Percentiles rank a stretch among this genome's conserved stretches.
Evolutionary conservation across 768 basidiomycete species (phyloP).

Genomic region (Candolleomyces eurysporus): DNA sequence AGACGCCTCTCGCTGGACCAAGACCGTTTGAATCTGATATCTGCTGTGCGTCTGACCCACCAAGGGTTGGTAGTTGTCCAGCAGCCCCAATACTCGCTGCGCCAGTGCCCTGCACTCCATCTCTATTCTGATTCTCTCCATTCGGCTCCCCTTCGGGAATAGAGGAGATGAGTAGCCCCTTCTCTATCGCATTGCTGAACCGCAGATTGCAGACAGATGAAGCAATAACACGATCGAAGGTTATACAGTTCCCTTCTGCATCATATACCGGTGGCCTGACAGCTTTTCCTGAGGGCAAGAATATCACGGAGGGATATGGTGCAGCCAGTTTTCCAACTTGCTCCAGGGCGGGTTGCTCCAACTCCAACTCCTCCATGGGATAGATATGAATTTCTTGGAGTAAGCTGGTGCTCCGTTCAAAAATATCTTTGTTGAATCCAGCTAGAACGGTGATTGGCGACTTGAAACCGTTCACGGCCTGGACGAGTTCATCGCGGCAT

Average conservation of each 20-base stretch:
- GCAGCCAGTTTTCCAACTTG: not conserved
- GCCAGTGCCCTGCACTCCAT: no score
- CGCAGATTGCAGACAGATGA: not conserved
- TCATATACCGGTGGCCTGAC: not conserved
- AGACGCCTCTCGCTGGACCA: no score
- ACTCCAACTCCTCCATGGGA: not conserved
- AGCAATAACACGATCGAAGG: not conserved
- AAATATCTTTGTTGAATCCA: not conserved
- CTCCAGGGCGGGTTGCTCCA: not conserved
- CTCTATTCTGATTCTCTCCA: no score
- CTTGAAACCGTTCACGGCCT: not conserved
- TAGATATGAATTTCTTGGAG: not conserved
- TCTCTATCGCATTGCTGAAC: not conserved
- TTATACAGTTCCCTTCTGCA: not conserved
- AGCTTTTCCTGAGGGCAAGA: not conserved
- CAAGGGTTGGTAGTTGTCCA: no score
- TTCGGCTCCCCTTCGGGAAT: not conserved
- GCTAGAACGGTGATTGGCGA: not conserved
- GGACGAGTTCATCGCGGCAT: not conserved
- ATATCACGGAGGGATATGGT: not conserved
- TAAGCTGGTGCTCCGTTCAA: not conserved
- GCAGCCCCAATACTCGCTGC: no score
- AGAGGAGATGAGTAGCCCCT: not conserved
- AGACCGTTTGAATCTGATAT: no score
- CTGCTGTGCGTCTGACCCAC: no score